Base-by-base conservation (phyloP, 306 rosid genomes). In the Lathyrus oleraceus region DNA sequence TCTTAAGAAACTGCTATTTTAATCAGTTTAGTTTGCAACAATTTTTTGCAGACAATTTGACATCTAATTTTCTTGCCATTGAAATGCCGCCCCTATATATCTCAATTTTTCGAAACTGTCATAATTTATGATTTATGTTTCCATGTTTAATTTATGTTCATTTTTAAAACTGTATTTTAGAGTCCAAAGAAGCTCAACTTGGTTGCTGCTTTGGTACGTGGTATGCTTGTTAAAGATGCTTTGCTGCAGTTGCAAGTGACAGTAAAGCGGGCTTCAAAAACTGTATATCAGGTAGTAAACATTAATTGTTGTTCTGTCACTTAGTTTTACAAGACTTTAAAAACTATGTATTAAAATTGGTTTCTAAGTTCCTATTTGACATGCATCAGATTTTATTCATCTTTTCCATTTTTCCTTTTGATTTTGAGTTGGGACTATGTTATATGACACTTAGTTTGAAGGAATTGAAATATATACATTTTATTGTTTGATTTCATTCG, bases 201-300 rank as follows among this genome's bases (percentile, higher is more conserved):
- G 90, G 97, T 94, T 64, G 97, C 96, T 78, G 92, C 94, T 54
- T 76, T 90, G 67, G 92, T 90, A 38, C 96, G 97, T 75, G 98
- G 98, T 21, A 94, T 94, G 98, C 98, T 90, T 45, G 98, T 94
- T 75, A 96, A 94, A 77, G 98, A 94, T 83, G 98, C 98, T 65
- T 79, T 90, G 75, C 27, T 90, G 82, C 98, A 94, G 84, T 80
- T 90, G 84, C 92, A 94, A 84, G 78, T 94, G 74, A 87, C 92
- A 8, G 69, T 90, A 19, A 94, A 94, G 85, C 85, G 98, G 77
- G 98, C 98, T 48, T 39, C 96, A 73, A 94, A 90, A 73, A 88
- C 98, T 83, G 98, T 87, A 30, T 90, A 84, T 84, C 96, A 90
- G 92, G 98, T 94, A 53, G 53, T 85, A 67, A 17, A 21, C 17